Evolutionary conservation across 2,329 filamentous ascomycete genomes (phyloP), one percentile per base, ranked within the genome.

Genomic region (Pseudocercospora cruenta): DNA sequence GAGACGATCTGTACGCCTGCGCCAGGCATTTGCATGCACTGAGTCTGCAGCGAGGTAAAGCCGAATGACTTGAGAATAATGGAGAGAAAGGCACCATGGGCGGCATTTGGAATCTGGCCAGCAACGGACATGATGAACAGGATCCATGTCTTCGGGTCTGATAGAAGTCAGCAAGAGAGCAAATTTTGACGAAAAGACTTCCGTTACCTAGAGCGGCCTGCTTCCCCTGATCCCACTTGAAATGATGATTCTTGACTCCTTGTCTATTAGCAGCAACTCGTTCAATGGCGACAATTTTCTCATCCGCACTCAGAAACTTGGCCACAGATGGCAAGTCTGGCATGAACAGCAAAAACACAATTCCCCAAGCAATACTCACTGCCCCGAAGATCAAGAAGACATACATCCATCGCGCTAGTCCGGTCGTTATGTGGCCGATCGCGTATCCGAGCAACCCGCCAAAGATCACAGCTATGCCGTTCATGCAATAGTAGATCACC

Each of bases 71-170:
- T 76, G 62, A 84, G 80, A 60, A 85, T 82, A 22, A 84, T 78
- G 10, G 80, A 82, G 1, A 79, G 80, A n/a, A 58, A 58, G 63
- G 80, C 84, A 0, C 85, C 87, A 43, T 87, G 73, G 0, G 84
- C 85, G 0, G 84, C 81, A 64, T 87, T 88, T 0, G 85, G 85
- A 1, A 87, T 79, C 67, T 87, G 84, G 0, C 85, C 85, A 0
- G 82, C 84, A n/a, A 82, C 78, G 0, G 84, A 82, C 75, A 84
- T 81, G 28, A 86, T 66, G 62, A 87, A 86, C 8, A 88, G 71
- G 16, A 88, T 79, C 85, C 86, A 89, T 0, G 85, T 86, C 76
- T 89, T 88, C 0, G 85, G 81, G 69, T 89, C 87, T 3, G 74
- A 57, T 0, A 82, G 70, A 0, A n/a, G 43, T 45, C 43, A 45